These are phyloP conservation scores for Capsicum pubescens DNA, from an alignment of 257 asterid species.

Conservation along the genomic window DNA sequence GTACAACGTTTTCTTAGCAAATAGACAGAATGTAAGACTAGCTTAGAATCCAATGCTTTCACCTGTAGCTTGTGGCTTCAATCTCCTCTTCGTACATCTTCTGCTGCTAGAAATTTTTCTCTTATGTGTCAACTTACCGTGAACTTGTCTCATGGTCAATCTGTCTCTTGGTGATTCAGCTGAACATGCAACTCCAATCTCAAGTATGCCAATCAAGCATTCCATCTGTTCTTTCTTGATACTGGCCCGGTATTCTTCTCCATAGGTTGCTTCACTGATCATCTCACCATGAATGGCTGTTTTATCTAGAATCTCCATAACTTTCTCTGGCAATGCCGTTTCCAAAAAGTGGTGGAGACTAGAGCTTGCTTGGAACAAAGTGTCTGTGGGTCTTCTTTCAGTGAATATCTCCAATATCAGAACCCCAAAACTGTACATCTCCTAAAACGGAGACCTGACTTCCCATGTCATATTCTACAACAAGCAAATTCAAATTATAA, in stretches of 20 bases:
- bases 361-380: slow-evolving; percentile 27
- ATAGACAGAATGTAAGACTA: not conserved
- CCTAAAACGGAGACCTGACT: slow-evolving; percentile 41
- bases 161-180: slow-evolving; percentile 33
- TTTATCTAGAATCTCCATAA: slow-evolving; percentile 40
- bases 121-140: slow-evolving; percentile 23
- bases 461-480: slow-evolving; percentile 48
- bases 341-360: slow-evolving; percentile 41
- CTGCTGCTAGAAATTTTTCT: slow-evolving; percentile 2
- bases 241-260: not conserved
- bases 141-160: slow-evolving; percentile 31
- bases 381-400: slow-evolving; percentile 46
- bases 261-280: not conserved
- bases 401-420: slow-evolving; percentile 49
- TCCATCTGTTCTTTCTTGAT: slow-evolving; percentile 2
- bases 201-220: slow-evolving; percentile 33
- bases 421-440: slow-evolving; percentile 51
- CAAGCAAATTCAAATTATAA: not conserved
- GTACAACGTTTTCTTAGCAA: not conserved
- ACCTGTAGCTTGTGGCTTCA: not conserved
- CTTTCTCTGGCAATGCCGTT: slow-evolving; percentile 25
- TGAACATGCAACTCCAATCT: slow-evolving; percentile 36
- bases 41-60: not conserved
- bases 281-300: slow-evolving; percentile 26
- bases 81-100: not conserved